Evolutionary conservation across 306 rosid genomes (phyloP).

Genomic region (Lithocarpus polystachyus): DNA sequence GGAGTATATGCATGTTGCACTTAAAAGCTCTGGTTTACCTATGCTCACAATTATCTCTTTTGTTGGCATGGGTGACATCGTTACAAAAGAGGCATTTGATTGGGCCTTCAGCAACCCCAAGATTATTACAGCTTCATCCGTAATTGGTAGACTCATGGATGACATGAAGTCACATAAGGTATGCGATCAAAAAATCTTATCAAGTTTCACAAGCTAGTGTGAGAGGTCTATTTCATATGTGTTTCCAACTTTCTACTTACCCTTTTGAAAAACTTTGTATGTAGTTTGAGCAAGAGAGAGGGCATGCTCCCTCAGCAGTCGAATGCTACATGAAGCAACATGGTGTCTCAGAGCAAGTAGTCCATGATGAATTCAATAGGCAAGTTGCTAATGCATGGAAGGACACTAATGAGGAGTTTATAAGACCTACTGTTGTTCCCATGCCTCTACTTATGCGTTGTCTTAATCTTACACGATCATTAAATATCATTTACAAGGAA

Average conservation of each 20-base stretch:
- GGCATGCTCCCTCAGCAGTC: too few species aligned
- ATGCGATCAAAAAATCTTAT: background rate
- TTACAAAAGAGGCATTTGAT: constrained; percentile 28
- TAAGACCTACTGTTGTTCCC: constrained; percentile 17
- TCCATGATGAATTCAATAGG: too few species aligned
- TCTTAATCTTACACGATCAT: constrained; percentile 31
- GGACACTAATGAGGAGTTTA: constrained; percentile 39
- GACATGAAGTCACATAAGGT: constrained; percentile 42
- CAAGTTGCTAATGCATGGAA: too few species aligned
- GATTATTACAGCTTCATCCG: constrained; percentile 11
- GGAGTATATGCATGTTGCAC: constrained; percentile 29
- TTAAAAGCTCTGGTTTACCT: background rate
- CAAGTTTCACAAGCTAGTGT: too few species aligned
- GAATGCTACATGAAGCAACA: too few species aligned
- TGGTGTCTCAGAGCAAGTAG: too few species aligned
- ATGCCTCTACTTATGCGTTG: constrained; percentile 25
- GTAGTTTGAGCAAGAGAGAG: too few species aligned
- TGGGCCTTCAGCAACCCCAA: constrained; percentile 33
- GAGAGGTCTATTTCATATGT: too few species aligned
- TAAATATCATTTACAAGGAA: background rate
- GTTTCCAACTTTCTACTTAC: too few species aligned
- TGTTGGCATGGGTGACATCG: constrained; percentile 16
- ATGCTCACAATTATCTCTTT: background rate
- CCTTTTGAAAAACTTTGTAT: too few species aligned
- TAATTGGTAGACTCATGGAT: constrained; percentile 20